A percentile compares a stretch with the other conserved stretches of the same genome.
Conservation (phyloP, 202 grass and related monocot species). For the Zizania palustris region DNA sequence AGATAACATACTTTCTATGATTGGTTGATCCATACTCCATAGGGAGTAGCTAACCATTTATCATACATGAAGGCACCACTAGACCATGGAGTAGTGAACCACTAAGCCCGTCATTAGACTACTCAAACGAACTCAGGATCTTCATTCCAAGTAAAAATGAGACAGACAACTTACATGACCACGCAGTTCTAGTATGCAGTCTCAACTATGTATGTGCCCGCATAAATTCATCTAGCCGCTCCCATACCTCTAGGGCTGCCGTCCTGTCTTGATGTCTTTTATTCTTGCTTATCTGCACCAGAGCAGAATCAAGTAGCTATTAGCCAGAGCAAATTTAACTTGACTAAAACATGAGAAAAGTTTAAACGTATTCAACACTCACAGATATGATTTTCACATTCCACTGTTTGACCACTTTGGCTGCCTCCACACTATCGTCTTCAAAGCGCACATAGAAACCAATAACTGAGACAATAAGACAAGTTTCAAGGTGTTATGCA, state of each 20-base stretch:
- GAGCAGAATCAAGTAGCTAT: constrained; percentile 22
- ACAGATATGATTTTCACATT: constrained; percentile 97
- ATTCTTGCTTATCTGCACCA: constrained; percentile 89
- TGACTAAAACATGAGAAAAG: background rate
- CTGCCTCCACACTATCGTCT: constrained; percentile 95
- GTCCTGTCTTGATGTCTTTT: constrained; percentile 99
- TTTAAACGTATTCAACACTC: constrained; percentile 39
- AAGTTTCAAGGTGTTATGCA: constrained; percentile 48
- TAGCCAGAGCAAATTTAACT: constrained; percentile 2
- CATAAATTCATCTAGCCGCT: constrained; percentile 86
- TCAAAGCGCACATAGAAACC: constrained; percentile 94
- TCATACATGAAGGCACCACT: background rate
- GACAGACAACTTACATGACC: constrained; percentile 23
- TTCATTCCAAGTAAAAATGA: constrained; percentile 19
- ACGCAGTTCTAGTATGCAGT: constrained; percentile 22
- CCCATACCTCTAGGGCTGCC: constrained; percentile 93
- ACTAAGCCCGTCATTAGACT: background rate
- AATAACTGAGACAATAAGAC: constrained; percentile 71
- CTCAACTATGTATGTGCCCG: constrained; percentile 55
- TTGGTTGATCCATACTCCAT: background rate
- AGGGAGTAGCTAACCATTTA: background rate
- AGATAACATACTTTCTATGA: constrained; percentile 5
- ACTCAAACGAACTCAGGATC: background rate
- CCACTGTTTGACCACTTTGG: constrained; percentile 96
- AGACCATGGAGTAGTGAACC: background rate